Evolutionary conservation across 164 flowering plant genomes (phyloP).

Genomic region (Vitis riparia): DNA sequence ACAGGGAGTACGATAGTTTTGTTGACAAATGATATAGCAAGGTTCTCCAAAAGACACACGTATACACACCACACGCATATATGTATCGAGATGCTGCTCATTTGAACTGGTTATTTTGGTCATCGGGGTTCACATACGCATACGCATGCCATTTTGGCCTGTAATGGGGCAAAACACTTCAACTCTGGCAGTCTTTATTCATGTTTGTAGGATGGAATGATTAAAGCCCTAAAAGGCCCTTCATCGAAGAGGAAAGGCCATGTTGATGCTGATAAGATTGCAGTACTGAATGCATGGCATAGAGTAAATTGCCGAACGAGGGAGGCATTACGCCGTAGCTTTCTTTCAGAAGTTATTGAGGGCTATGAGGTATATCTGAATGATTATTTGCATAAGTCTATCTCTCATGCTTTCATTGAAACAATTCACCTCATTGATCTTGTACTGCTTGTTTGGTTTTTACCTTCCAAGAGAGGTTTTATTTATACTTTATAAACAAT

Average conservation of each 20-base stretch:
- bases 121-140: background rate
- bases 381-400: background rate
- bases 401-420: background rate
- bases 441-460: background rate
- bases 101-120: too few relatives aligned
- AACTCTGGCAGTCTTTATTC: background rate
- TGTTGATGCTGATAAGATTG: conserved; percentile 64
- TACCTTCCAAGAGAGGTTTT: background rate
- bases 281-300: conserved; percentile 84
- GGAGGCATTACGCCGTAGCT: conserved; percentile 81
- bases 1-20: too few relatives aligned
- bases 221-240: conserved; percentile 39
- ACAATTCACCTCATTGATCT: background rate
- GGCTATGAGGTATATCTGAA: conserved; percentile 64
- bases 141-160: background rate
- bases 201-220: conserved; percentile 42
- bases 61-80: too few relatives aligned
- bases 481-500: background rate
- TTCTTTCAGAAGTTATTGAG: conserved; percentile 63
- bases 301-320: conserved; percentile 81
- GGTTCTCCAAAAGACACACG: too few relatives aligned
- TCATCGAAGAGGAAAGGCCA: conserved; percentile 40
- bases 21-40: too few relatives aligned
- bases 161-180: background rate
- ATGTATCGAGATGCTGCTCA: too few relatives aligned